A percentile compares a stretch with the other conserved stretches of the same genome.
phyloP scores from a whole-genome alignment of 164 flowering plant species.

The Vitis labrusca region DNA sequence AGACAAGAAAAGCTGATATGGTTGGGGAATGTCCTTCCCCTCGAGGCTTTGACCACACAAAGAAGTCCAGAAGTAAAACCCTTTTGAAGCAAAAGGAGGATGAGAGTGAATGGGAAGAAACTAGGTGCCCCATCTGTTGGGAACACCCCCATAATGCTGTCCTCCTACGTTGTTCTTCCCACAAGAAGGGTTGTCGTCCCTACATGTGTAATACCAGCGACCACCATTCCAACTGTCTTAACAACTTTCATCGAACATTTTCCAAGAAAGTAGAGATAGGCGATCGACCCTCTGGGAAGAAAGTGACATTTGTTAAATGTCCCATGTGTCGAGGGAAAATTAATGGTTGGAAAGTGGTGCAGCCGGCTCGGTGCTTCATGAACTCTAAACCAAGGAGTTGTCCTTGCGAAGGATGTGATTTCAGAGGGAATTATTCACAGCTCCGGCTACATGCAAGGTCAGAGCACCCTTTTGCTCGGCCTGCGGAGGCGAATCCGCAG shows the following conservation, averaged over 20 bases:
- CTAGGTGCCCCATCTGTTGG: constrained; percentile 35
- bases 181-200: constrained; percentile 31
- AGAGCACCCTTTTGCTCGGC: constrained; percentile 28
- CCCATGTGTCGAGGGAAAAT: constrained; percentile 37
- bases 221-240: constrained; percentile 32
- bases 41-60: too few species aligned
- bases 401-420: constrained; percentile 25
- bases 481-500: constrained; percentile 21
- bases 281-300: not conserved
- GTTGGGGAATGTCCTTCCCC: too few species aligned
- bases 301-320: constrained; percentile 5
- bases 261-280: not conserved
- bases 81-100: not conserved
- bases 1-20: too few species aligned
- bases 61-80: too few species aligned
- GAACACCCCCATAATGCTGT: constrained; percentile 45
- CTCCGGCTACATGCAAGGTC: constrained; percentile 34
- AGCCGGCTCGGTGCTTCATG: constrained; percentile 29
- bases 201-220: constrained; percentile 33
- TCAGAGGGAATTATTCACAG: constrained; percentile 24
- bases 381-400: constrained; percentile 32
- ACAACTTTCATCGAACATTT: constrained; percentile 9
- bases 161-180: constrained; percentile 30
- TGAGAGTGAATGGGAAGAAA: constrained; percentile 33
- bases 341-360: constrained; percentile 18